phyloP scores from a whole-genome alignment of 1,284 basidiomycete species.

The Rhizoctonia solani region DNA sequence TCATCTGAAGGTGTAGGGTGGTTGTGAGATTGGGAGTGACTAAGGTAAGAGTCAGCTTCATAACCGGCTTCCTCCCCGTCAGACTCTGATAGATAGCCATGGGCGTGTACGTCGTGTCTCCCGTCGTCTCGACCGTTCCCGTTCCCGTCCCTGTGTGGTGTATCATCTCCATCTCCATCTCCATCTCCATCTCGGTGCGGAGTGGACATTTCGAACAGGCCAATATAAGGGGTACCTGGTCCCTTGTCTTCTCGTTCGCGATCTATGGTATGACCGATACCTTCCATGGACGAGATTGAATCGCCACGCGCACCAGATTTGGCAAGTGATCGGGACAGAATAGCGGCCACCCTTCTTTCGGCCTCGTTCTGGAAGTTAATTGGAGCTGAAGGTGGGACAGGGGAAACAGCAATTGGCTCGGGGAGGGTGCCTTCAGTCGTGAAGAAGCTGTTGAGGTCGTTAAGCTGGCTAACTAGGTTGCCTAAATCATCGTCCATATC shows the following conservation, averaged over 20 bases:
- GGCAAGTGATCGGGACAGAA: slow-evolving; percentile 38
- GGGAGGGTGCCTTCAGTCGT: slow-evolving; percentile 53
- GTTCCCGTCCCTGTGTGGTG: neutral
- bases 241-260: slow-evolving; percentile 13
- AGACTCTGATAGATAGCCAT: slow-evolving; percentile 9
- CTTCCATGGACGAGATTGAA: slow-evolving; percentile 28
- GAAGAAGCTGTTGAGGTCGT: slow-evolving; percentile 86
- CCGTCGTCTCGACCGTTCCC: no score
- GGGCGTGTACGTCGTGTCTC: neutral
- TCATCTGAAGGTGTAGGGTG: neutral
- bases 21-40: neutral
- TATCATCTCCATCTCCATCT: no score
- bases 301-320: slow-evolving; percentile 13
- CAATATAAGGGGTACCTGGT: slow-evolving; percentile 19
- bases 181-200: slow-evolving; percentile 12
- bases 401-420: slow-evolving; percentile 21
- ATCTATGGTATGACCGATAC: slow-evolving; percentile 2
- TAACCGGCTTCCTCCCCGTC: slow-evolving; percentile 22
- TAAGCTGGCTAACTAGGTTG: slow-evolving; percentile 82
- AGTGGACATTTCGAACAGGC: slow-evolving; percentile 29
- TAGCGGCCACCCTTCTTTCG: slow-evolving; percentile 37
- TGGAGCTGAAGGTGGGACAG: slow-evolving; percentile 35
- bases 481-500: slow-evolving; percentile 67
- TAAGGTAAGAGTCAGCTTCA: slow-evolving; percentile 14
- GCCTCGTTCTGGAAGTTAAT: slow-evolving; percentile 34